Evolutionary conservation across 2,329 filamentous ascomycete species (phyloP), one percentile per base, ranked within the genome.

Genomic region (Ilyonectria robusta): DNA sequence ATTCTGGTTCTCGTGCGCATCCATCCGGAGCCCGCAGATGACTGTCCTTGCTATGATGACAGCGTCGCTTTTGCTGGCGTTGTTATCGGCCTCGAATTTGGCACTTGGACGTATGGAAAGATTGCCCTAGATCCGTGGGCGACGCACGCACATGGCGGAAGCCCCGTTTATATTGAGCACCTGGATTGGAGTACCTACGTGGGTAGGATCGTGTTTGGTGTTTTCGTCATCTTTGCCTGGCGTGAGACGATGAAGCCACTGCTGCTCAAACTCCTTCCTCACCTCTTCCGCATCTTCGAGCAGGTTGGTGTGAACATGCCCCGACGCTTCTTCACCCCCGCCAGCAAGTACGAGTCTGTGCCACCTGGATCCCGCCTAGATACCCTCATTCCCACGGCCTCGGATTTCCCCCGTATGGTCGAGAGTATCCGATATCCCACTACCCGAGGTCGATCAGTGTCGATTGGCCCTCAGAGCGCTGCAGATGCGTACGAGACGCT

Each of bases 21-120:
- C 35, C 95, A 99, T 76, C 96, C 96, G 0, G 96, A 99, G 77
- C 96, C 96, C 1, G 96, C 94, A 1, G 96, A 99, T 78, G 94
- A 98, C 79, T 99, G 96, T 73, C 95, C 95, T 5, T 98, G 95
- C 80, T 98, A 97, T 78, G 95, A 98, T 78, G 95, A 98, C 81
- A 97, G 94, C 74, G 94, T 98, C 55, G 92, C 95, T 4, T 98
- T 98, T 81, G 92, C 94, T 21, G 95, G 94, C 2, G 95, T 98
- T 23, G 87, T 97, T 61, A 93, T 98, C 74, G 96, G 96, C 0
- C 84, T 94, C 53, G 92, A 97, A 75, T 82, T 93, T 66, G 95
- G 93, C 10, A 92, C 90, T 8, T 98, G 95, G 95, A 93, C 94
- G 75, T 94, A 93, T 74, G 87, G 88, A 1, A 87, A 86, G 61